Base-by-base conservation (phyloP, 257 asterid genomes). In the Ilex aquifolium region DNA sequence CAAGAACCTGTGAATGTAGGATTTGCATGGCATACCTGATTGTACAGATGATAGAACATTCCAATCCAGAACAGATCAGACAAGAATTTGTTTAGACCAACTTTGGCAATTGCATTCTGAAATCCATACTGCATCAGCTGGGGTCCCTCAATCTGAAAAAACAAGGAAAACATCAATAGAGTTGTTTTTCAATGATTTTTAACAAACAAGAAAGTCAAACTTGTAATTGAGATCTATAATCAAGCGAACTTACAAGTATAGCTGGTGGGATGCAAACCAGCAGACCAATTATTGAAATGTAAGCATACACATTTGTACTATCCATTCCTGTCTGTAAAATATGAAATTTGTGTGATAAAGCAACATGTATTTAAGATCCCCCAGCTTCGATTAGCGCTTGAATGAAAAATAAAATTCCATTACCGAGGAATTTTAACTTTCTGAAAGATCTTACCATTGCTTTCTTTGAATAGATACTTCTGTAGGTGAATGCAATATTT, bases 61-160 rank as follows among this genome's bases (percentile, higher is more conserved):
- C 90, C 86, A 66, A 80, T 83, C 86, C 79, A 83, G 76, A 80
- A 83, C 6, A 83, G 86, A 80, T 80, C 90, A 56, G 75, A 80
- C 68, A 80, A 63, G 82, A 83, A 83, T 72, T 80, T 83, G 50
- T 77, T 2, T 27, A 83, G 68, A n/a, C 90, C 90, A 44, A 83
- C 90, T 80, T 76, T 78, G 62, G 90, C 83, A 66, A 80, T 80
- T 56, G 90, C 90, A 16, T 76, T 86, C 56, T 62, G 69, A 74
- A 83, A 80, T 17, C 90, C 86, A 72, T 76, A 65, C 30, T 80
- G 81, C 86, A 83, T 80, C 57, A 83, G 73, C 64, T 69, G 56
- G 4, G 90, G 90, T 32, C 90, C 90, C 71, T 83, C 90, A 9
- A 80, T 83, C 86, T 83, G 76, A 31, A 72, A 60, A 21, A 2